Evolutionary conservation across 2,329 filamentous ascomycete species (phyloP).

Genomic region (Truncatella angustata): DNA sequence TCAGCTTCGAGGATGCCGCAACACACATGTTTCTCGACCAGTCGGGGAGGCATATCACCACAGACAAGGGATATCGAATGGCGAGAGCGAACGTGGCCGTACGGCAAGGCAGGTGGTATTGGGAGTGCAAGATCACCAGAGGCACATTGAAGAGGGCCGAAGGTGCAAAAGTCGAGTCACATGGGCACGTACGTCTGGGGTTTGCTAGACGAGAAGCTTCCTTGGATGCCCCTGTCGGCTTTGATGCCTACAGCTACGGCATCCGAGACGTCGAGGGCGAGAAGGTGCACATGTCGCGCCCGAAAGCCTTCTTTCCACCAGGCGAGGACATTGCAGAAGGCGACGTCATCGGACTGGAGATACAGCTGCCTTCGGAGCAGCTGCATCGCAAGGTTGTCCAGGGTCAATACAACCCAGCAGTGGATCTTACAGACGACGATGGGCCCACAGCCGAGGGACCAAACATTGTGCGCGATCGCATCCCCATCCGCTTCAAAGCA

Average conservation of each 20-base stretch:
- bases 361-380: constrained; percentile 75
- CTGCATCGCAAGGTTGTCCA: constrained; percentile 86
- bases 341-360: constrained; percentile 92
- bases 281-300: constrained; percentile 88
- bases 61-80: constrained; percentile 90
- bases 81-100: constrained; percentile 87
- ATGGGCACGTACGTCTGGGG: constrained; percentile 75
- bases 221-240: constrained; percentile 79
- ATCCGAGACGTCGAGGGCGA: constrained; percentile 87
- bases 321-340: constrained; percentile 81
- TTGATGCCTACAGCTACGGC: constrained; percentile 91
- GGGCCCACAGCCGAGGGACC: constrained; percentile 55
- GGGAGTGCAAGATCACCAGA: constrained; percentile 85
- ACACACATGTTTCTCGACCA: constrained; percentile 80
- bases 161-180: constrained; percentile 45
- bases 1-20: constrained; percentile 91
- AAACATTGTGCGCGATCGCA: constrained; percentile 91
- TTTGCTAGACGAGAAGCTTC: constrained; percentile 81
- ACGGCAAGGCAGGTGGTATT: constrained; percentile 87
- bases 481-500: constrained; percentile 90
- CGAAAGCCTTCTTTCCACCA: constrained; percentile 82
- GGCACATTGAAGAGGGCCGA: constrained; percentile 58
- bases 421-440: constrained; percentile 65
- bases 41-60: constrained; percentile 74
- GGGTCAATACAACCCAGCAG: constrained; percentile 82